Evolutionary conservation across 2,329 filamentous ascomycete genomes (phyloP), one percentile per base, ranked within the genome.

Genomic region (Ceratocystis smalleyi): DNA sequence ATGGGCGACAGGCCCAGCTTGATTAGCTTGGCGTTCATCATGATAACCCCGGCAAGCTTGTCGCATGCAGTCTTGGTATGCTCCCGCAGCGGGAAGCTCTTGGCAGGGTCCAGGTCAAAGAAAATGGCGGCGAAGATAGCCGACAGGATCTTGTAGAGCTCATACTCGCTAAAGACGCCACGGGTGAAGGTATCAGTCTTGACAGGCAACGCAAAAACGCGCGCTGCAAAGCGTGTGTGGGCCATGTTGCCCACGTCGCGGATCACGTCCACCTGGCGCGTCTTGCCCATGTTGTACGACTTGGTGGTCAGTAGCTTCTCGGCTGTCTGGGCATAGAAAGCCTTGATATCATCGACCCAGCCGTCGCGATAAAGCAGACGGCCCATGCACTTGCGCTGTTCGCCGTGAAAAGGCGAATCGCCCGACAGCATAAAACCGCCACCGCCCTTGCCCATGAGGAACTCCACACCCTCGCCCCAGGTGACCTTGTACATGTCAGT

Each of bases 181-280:
- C 78, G 81, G 2, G 83, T 81, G 61, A 83, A 81, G 10, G 82
- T 76, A 2, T 73, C 71, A 0, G 82, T 84, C 75, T 88, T 88
- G 47, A 90, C 75, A 0, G 87, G 85, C 2, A 89, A 75, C 60
- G 83, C 82, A 71, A 88, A 87, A 24, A 78, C 77, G 3, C 80
- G 78, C 1, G 85, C 77, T 0, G 81, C 83, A 49, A 88, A 88
- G 69, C 83, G 78, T 2, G 84, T 81, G 5, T 86, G 85, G 0
- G 79, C 80, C 30, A 88, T 74, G 70, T 89, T 89, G 30, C 82
- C 85, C 0, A 89, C 80, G 64, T 89, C 84, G 27, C 84, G 81
- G 8, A 89, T 76, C 3, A 91, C 78, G 69, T 94, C 89, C 49
- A 90, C 80, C 71, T 89, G 85, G 3, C 77, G 80, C 64, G 69